Evolutionary conservation across 2,329 filamentous ascomycete genomes (phyloP).

Genomic region (Cytospora chrysosperma): DNA sequence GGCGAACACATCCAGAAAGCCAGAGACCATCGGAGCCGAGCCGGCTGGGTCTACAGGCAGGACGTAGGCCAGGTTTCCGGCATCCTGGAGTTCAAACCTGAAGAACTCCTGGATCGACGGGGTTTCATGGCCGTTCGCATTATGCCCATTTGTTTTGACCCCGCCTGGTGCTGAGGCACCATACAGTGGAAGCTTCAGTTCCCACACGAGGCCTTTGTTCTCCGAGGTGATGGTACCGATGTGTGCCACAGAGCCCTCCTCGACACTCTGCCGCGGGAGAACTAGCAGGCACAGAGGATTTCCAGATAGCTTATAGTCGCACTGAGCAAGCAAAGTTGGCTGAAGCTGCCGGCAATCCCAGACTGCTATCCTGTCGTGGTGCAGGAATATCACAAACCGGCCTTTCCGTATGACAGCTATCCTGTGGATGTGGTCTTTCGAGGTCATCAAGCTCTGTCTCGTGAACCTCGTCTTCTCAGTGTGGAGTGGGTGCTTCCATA

Average conservation of each 20-base stretch:
- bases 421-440: slow-evolving; percentile 71
- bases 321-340: slow-evolving; percentile 59
- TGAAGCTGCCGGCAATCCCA: slow-evolving; percentile 71
- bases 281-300: slow-evolving; percentile 79
- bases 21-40: slow-evolving; percentile 66
- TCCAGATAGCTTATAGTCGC: slow-evolving; percentile 59
- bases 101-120: slow-evolving; percentile 64
- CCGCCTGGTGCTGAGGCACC: slow-evolving; percentile 26
- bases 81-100: slow-evolving; percentile 63
- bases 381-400: slow-evolving; percentile 77
- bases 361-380: slow-evolving; percentile 66
- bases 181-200: slow-evolving; percentile 61
- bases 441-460: slow-evolving; percentile 66
- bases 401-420: slow-evolving; percentile 77
- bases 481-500: slow-evolving; percentile 71
- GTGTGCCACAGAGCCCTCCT: slow-evolving; percentile 60
- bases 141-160: slow-evolving; percentile 23
- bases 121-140: slow-evolving; percentile 35
- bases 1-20: slow-evolving; percentile 82
- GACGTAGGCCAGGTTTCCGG: slow-evolving; percentile 62
- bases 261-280: slow-evolving; percentile 61
- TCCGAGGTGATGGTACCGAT: slow-evolving; percentile 81
- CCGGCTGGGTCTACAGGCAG: slow-evolving; percentile 86
- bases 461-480: slow-evolving; percentile 54
- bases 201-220: slow-evolving; percentile 79